phyloP scores from a whole-genome alignment of 768 basidiomycete species.

The Pulveroboletus sp. region DNA sequence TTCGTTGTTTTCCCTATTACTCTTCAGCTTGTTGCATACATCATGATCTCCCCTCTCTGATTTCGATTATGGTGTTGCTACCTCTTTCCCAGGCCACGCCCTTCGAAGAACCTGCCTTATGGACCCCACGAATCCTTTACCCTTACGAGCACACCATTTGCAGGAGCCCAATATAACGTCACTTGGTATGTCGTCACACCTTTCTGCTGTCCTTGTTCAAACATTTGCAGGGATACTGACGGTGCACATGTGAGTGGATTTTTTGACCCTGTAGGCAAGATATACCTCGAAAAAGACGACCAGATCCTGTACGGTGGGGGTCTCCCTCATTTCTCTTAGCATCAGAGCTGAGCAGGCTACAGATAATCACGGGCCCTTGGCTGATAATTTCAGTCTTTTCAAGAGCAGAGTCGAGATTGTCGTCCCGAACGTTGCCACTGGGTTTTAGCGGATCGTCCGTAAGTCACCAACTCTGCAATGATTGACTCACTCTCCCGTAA shows the following conservation, averaged over 20 bases:
- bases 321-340: not conserved
- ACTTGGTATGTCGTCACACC: constrained; percentile 25
- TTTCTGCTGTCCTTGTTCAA: not conserved
- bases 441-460: constrained; percentile 34
- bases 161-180: constrained; percentile 21
- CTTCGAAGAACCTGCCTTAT: constrained; percentile 20
- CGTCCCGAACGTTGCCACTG: constrained; percentile 30
- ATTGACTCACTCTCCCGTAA: constrained; percentile 3
- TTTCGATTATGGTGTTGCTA: constrained; percentile 8
- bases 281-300: constrained; percentile 26
- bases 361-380: constrained; percentile 27
- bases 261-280: constrained; percentile 29
- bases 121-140: constrained; percentile 19
- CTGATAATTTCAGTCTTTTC: constrained; percentile 27
- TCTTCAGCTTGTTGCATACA: not conserved
- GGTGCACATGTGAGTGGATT: constrained; percentile 24
- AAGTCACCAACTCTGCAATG: constrained; percentile 10
- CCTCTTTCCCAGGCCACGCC: constrained; percentile 5
- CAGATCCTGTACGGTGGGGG: constrained; percentile 25
- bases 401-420: constrained; percentile 22
- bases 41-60: constrained; percentile 10
- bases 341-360: constrained; percentile 4
- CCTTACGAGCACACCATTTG: constrained; percentile 24
- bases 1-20: not conserved
- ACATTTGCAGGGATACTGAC: constrained; percentile 30